These are phyloP conservation scores for Botrytis cinerea DNA, from an alignment of 2,329 filamentous ascomycete genomes.

Conservation along the genomic window DNA sequence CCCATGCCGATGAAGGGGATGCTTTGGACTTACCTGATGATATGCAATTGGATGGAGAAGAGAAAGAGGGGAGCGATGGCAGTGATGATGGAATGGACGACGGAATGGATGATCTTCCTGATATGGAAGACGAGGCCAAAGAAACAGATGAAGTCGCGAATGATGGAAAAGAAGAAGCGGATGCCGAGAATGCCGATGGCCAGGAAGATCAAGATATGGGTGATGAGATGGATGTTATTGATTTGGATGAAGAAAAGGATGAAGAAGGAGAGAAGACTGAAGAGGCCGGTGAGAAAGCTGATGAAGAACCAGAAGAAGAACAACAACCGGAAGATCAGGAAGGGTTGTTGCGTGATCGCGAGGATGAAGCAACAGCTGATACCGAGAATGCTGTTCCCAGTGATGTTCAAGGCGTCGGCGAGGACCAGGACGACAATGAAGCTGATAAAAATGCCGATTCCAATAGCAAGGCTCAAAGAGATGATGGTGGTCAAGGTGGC, in stretches of 20 bases:
- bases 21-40: slow-evolving; percentile 71
- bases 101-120: slow-evolving; percentile 57
- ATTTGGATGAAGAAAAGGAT: slow-evolving; percentile 40
- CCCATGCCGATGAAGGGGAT: slow-evolving; percentile 66
- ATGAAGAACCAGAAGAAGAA: slow-evolving; percentile 51
- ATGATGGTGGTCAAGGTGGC: slow-evolving; percentile 67
- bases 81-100: slow-evolving; percentile 43
- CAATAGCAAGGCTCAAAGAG: slow-evolving; percentile 62
- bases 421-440: slow-evolving; percentile 64
- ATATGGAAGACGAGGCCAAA: slow-evolving; percentile 47
- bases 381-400: slow-evolving; percentile 64
- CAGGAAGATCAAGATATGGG: slow-evolving; percentile 45
- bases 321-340: slow-evolving; percentile 55
- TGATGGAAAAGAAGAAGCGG: slow-evolving; percentile 50
- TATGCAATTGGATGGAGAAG: slow-evolving; percentile 66
- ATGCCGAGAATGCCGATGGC: slow-evolving; percentile 44
- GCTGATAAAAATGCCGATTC: slow-evolving; percentile 64
- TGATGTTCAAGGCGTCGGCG: slow-evolving; percentile 63
- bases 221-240: slow-evolving; percentile 41
- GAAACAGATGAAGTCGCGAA: slow-evolving; percentile 42
- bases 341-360: slow-evolving; percentile 43
- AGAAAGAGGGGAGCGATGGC: slow-evolving; percentile 49
- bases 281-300: slow-evolving; percentile 52
- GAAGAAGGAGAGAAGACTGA: slow-evolving; percentile 49
- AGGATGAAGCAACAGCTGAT: slow-evolving; percentile 54